A percentile compares a stretch with the other conserved stretches of the same genome.
phyloP scores from a whole-genome alignment of 23 red algal species.

The Cyanidiococcus yangmingshanensis region DNA sequence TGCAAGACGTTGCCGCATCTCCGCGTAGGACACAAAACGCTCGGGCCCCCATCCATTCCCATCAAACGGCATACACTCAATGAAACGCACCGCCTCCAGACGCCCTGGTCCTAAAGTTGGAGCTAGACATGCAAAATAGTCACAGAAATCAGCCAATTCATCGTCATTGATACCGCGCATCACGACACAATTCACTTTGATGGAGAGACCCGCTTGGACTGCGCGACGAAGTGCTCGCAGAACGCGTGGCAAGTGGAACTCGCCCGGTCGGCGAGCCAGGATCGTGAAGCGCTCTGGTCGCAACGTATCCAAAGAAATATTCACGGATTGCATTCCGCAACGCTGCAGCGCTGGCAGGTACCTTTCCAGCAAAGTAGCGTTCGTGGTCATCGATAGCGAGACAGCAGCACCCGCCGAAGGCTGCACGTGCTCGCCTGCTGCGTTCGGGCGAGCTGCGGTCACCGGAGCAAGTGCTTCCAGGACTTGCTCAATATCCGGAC shows the following conservation, averaged over 20 bases:
- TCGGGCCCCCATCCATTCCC: constrained; percentile 52
- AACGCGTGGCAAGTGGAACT: constrained; percentile 26
- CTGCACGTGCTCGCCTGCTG: not conserved
- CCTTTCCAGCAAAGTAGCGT: constrained; percentile 40
- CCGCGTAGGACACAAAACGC: constrained; percentile 59
- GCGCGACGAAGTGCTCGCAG: constrained; percentile 36
- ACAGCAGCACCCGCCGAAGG: not conserved
- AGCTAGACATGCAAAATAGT: constrained; percentile 29
- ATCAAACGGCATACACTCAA: constrained; percentile 97
- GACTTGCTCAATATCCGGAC: constrained; percentile 39
- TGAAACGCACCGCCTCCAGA: constrained; percentile 60
- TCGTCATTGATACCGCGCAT: constrained; percentile 67
- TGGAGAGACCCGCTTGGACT: constrained; percentile 25
- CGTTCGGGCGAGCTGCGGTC: not conserved
- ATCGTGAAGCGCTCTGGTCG: constrained; percentile 41
- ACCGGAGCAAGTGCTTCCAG: not conserved
- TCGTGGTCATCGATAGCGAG: constrained; percentile 59
- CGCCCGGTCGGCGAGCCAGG: constrained; percentile 41
- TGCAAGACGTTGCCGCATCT: constrained; percentile 34
- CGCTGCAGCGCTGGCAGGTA: constrained; percentile 31
- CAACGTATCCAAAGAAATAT: constrained; percentile 69
- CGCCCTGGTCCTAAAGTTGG: not conserved
- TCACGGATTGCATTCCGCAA: constrained; percentile 45
- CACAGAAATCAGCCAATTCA: constrained; percentile 40
- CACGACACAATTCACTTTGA: constrained; percentile 87